Conservation (phyloP, 495 filamentous ascomycete species). For the Aspergillus funiculosus region DNA sequence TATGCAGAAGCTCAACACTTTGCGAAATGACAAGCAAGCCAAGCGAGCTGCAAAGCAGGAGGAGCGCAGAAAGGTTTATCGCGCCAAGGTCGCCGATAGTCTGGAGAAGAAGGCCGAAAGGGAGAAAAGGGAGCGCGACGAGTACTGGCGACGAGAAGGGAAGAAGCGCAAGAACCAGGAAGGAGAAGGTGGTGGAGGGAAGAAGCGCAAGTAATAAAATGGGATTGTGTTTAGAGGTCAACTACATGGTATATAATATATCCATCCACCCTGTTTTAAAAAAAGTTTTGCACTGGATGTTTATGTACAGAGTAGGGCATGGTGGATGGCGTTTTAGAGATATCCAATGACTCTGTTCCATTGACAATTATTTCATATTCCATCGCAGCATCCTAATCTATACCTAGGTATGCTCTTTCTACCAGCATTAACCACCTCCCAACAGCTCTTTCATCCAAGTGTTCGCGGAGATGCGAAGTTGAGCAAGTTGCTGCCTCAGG, state of each 20-base stretch:
- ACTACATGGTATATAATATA: constrained; percentile 27
- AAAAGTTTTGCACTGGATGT: constrained; percentile 16
- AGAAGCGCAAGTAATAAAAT: constrained; percentile 51
- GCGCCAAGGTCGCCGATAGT: constrained; percentile 71
- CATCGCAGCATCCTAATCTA: no score
- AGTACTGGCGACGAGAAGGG: constrained; percentile 92
- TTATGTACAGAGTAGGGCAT: constrained; percentile 18
- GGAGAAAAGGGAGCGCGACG: constrained; percentile 85
- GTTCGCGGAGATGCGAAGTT: no score
- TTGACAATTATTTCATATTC: no score
- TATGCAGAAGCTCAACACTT: constrained; percentile 87
- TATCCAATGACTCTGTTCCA: constrained; percentile 6
- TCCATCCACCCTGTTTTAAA: constrained; percentile 16
- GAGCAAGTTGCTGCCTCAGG: no score
- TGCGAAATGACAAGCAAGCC: constrained; percentile 83
- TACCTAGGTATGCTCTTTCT: no score
- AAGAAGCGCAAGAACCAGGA: constrained; percentile 71
- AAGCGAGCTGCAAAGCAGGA: constrained; percentile 80
- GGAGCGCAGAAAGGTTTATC: constrained; percentile 69
- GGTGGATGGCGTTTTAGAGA: constrained; percentile 24
- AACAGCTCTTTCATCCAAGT: no score
- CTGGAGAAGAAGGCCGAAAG: constrained; percentile 74
- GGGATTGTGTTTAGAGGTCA: background rate
- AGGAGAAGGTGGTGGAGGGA: constrained; percentile 61
- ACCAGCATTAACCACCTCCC: no score